phyloP scores from a whole-genome alignment of 108 stramenopile species.

The Cyclotella atomus region DNA sequence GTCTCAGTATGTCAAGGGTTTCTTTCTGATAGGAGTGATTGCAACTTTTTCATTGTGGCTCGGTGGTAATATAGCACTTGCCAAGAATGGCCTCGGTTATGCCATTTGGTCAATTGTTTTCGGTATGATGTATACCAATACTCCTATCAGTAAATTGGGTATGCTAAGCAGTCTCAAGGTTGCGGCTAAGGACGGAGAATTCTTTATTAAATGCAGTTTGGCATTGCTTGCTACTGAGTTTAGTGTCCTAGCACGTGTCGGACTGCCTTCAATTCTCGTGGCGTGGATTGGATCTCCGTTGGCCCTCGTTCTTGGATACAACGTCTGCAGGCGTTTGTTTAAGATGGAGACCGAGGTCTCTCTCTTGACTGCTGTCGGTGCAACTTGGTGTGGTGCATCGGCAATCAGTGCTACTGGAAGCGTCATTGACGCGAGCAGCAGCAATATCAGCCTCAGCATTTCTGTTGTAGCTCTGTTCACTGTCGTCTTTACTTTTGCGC shows the following conservation, averaged over 20 bases:
- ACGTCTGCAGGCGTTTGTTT: neutral
- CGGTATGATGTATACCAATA: slow-evolving; percentile 10
- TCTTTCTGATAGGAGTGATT: slow-evolving; percentile 1
- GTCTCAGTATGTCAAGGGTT: neutral
- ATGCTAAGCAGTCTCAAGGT: neutral
- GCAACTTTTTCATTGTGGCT: slow-evolving; percentile 13
- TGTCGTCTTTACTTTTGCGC: slow-evolving; percentile 11
- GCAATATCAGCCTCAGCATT: slow-evolving; percentile 11
- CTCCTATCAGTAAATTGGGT: neutral
- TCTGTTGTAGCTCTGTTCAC: slow-evolving; percentile 10
- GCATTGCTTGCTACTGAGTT: slow-evolving; percentile 12
- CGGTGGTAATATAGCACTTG: neutral
- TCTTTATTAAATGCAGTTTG: slow-evolving; percentile 15
- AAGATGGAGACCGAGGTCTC: slow-evolving; percentile 5
- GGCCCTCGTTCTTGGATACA: slow-evolving; percentile 3
- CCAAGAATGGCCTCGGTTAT: slow-evolving; percentile 8
- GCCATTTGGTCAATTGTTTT: slow-evolving; percentile 10
- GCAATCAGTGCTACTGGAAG: slow-evolving; percentile 13
- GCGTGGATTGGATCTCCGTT: slow-evolving; percentile 10
- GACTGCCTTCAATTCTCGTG: slow-evolving; percentile 1
- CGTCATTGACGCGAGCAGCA: neutral
- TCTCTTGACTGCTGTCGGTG: slow-evolving; percentile 8
- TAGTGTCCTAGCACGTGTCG: slow-evolving; percentile 1
- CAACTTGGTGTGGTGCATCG: slow-evolving; percentile 14
- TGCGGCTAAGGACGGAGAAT: slow-evolving; percentile 5